Conservation (phyloP, 139 green algal species). For the Monoraphidium neglectum region DNA sequence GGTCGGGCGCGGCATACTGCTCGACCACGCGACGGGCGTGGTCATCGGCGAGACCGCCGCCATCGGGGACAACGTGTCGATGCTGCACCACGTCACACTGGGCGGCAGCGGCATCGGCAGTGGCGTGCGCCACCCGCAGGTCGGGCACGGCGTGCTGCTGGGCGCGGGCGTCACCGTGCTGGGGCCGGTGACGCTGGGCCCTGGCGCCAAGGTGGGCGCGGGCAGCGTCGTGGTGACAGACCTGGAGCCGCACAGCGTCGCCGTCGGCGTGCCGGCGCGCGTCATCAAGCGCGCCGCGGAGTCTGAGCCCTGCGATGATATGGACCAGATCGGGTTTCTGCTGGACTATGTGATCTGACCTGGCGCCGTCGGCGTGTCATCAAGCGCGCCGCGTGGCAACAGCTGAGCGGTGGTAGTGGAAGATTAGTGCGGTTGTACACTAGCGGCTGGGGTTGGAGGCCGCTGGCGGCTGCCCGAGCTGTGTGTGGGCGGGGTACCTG, state of each 20-base stretch:
- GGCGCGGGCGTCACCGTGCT: conserved; percentile 86
- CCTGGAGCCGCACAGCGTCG: conserved; percentile 81
- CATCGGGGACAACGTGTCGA: conserved; percentile 92
- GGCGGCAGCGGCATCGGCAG: conserved; percentile 83
- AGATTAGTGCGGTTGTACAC: too few species aligned
- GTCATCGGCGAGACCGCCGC: conserved; percentile 97
- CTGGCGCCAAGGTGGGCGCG: conserved; percentile 84
- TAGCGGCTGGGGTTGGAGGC: too few species aligned
- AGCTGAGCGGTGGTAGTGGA: too few species aligned
- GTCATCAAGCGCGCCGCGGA: conserved; percentile 69
- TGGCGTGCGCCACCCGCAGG: conserved; percentile 68
- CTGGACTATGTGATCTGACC: conserved; percentile 79
- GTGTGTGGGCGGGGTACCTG: too few species aligned
- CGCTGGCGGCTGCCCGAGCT: too few species aligned
- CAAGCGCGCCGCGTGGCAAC: too few species aligned
- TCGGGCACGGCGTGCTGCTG: conserved; percentile 87
- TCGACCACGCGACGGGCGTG: conserved; percentile 93
- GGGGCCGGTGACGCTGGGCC: conserved; percentile 75
- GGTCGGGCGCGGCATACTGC: conserved; percentile 82
- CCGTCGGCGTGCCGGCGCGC: conserved; percentile 85
- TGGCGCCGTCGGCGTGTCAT: too few species aligned
- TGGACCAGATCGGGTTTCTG: conserved; percentile 83
- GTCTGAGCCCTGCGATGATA: conserved; percentile 69
- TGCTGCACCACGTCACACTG: conserved; percentile 96
- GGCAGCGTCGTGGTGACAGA: conserved; percentile 84